Evolutionary conservation across 345 rosid genomes (phyloP).

Genomic region (Hibiscus syriacus): DNA sequence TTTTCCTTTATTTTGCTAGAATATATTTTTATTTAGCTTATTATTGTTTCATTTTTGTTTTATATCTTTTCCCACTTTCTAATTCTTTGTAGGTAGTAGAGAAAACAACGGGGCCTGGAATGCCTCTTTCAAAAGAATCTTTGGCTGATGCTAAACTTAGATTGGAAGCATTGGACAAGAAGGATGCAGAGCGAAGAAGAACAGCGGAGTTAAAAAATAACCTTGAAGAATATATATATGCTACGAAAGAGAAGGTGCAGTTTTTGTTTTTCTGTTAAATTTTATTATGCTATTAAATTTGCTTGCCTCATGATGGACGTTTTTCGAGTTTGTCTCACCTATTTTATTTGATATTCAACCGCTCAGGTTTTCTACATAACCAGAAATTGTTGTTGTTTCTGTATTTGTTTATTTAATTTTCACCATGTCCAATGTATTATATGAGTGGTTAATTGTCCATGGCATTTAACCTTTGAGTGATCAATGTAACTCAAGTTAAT

Average conservation of each 20-base stretch:
- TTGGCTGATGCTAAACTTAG: slow-evolving; percentile 59
- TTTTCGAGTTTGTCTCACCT: background rate
- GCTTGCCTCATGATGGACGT: background rate
- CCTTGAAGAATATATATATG: slow-evolving; percentile 91
- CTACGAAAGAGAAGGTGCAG: slow-evolving; percentile 85
- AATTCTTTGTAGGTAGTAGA: slow-evolving; percentile 51
- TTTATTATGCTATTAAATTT: background rate
- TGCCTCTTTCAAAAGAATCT: slow-evolving; percentile 56
- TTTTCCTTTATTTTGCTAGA: slow-evolving; percentile 1
- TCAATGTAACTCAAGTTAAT: background rate
- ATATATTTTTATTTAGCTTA: background rate
- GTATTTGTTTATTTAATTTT: background rate
- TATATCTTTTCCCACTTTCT: background rate
- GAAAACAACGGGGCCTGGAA: slow-evolving; percentile 80
- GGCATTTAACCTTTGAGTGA: background rate
- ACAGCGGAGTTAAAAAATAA: slow-evolving; percentile 92
- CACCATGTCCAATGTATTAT: background rate
- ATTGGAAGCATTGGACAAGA: slow-evolving; percentile 75
- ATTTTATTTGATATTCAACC: background rate
- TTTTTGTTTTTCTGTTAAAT: background rate
- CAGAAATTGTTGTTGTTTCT: background rate
- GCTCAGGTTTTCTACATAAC: background rate
- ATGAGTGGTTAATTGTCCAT: background rate
- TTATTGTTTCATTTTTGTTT: background rate
- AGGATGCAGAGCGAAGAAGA: slow-evolving; percentile 82